Conservation (phyloP, 345 rosid species). For the Dipteronia dyeriana region DNA sequence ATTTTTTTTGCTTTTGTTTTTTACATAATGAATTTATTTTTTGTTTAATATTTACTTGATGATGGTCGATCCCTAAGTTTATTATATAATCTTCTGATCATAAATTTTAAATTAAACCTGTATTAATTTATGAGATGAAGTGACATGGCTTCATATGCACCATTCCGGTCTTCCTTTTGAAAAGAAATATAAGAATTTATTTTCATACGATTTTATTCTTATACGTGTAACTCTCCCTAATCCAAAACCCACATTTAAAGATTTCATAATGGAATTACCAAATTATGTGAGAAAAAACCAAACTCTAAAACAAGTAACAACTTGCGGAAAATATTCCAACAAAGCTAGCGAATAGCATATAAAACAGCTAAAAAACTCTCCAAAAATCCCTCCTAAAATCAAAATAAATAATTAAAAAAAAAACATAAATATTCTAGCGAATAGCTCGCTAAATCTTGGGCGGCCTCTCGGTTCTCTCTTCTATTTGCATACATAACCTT, state of each 20-base stretch:
- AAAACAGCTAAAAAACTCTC: conserved; percentile 10
- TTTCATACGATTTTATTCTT: conserved; percentile 1
- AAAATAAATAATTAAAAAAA: conserved; percentile 4
- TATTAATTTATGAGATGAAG: not conserved
- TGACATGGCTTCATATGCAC: conserved; percentile 7
- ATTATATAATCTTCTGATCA: not conserved
- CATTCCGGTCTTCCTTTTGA: not conserved
- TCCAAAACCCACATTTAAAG: not conserved
- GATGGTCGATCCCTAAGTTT: not conserved
- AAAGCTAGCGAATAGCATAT: not conserved
- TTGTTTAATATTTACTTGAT: not conserved
- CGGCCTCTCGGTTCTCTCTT: not conserved
- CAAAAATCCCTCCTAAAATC: not conserved
- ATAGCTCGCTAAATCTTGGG: conserved; percentile 11
- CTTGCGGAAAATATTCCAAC: not conserved
- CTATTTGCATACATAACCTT: conserved; percentile 13
- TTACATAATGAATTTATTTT: not conserved
- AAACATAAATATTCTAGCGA: not conserved
- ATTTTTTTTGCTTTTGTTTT: not conserved
- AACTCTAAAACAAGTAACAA: conserved; percentile 1
- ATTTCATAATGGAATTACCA: not conserved
- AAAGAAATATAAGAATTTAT: not conserved
- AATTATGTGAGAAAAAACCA: not conserved
- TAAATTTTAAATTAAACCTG: not conserved
- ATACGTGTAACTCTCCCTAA: not conserved